Conservation (phyloP, 805 yeast species). For the Candida namnaoensis region DNA sequence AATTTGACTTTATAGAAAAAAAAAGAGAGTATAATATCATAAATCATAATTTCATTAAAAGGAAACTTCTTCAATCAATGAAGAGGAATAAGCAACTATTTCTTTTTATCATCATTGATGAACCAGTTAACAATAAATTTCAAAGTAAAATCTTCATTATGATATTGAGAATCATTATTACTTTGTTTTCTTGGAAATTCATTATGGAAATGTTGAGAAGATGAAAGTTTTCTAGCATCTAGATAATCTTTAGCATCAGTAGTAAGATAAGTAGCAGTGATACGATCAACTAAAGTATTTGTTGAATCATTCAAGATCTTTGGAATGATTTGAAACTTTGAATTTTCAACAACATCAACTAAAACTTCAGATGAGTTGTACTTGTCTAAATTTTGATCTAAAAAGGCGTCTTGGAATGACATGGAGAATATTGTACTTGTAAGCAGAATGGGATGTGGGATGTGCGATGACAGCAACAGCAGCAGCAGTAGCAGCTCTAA, state of each 20-base stretch:
- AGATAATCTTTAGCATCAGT: neutral
- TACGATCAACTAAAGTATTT: neutral
- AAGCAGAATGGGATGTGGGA: too few relatives aligned
- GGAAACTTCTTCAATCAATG: too few relatives aligned
- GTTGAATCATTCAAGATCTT: neutral
- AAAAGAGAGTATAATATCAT: too few relatives aligned
- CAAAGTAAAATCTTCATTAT: conserved; percentile 18
- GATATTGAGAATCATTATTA: conserved; percentile 18
- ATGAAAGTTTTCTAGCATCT: neutral
- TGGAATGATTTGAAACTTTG: too few relatives aligned
- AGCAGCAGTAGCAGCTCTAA: too few relatives aligned
- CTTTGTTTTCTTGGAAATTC: conserved; percentile 20
- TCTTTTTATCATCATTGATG: conserved; percentile 6
- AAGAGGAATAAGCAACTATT: neutral
- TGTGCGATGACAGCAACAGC: too few relatives aligned
- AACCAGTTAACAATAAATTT: conserved; percentile 17
- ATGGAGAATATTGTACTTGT: too few relatives aligned
- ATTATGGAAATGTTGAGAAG: conserved; percentile 11
- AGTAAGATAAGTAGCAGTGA: neutral
- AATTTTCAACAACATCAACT: neutral
- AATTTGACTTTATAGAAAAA: too few relatives aligned
- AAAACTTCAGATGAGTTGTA: conserved; percentile 2
- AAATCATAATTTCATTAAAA: too few relatives aligned
- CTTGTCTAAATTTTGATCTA: conserved; percentile 11
- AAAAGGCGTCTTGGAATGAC: neutral